Base-by-base conservation (phyloP, 768 basidiomycete genomes). In the Gloeopeniophorella convolvens region DNA sequence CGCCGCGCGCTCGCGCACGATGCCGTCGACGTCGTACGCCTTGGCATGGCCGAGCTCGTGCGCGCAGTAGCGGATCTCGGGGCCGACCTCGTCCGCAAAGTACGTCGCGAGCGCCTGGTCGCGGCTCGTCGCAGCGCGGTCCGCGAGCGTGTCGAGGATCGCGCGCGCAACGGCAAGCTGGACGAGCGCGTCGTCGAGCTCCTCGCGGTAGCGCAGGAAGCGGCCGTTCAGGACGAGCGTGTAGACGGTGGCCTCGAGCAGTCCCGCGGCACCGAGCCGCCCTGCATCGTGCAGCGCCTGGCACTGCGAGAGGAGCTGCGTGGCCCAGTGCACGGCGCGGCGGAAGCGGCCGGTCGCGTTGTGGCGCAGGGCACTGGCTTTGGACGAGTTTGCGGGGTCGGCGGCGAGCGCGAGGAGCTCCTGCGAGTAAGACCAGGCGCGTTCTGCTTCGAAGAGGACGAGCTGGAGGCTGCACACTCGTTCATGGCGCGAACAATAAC, bases 11-110 rank as follows among this genome's bases (percentile, higher is more conserved):
- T 86, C 84, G 5, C 71, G 68, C 16, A 81, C 84, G 55, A 93
- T 85, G 4, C 72, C 78, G 55, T 88, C 84, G 26, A 92, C 70
- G 63, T 92, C 89, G 66, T 93, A 94, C 3, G 88, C 82, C 59
- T 81, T 84, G 35, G 72, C 72, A 45, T 80, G 72, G 1, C 91
- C 89, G 12, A 94, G 72, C 60, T 91, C 84, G 60, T 97, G 95
- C 0, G 94, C 93, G 58, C 86, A 91, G 67, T 93, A 85, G 37
- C 95, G 74, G 46, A 98, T 91, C 65, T 96, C 83, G 0, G 95
- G 92, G 20, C 88, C 83, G 45, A 95, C 79, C 60, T 88, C 85
- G 62, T 98, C 94, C 5, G 84, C 77, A 61, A 89, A 87, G 26
- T 89, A 74, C 8, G 80, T 77, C 4, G 90, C 87, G 8, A 97